Evolutionary conservation across 352 stramenopile species (phyloP), one percentile per base, ranked within the genome.

Genomic region (Phytophthora sansomeana): DNA sequence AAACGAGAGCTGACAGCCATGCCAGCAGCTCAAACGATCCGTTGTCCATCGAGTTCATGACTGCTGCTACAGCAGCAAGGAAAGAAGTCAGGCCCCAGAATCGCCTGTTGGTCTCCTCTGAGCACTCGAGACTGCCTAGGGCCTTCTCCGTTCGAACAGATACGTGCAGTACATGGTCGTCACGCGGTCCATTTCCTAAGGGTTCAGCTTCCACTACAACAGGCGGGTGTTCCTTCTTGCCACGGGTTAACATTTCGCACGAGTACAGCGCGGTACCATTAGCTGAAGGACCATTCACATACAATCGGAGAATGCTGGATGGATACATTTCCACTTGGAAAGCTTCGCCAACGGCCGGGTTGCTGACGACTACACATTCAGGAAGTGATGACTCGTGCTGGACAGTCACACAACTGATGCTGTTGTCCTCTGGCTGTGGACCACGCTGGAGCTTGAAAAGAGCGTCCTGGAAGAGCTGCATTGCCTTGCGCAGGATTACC

Each of bases 301-400:
- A 92, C 26, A 91, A 63, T 3, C 84, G 80, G 13, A 92, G 70
- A 63, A 92, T 88, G 26, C 79, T 87, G 0, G 81, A 89, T 1
- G 81, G 78, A 54, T 91, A 92, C 78, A 92, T 80, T 1, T 88
- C 78, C 44, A 91, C 80, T n/a, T 78, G 62, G 36, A 90, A 82
- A 4, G 50, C 52, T 47, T 87, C 71, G 11, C 75, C 75, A 6
- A 92, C 53, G 19, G 71, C 58, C 7, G 81, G 83, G 19, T 85
- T 83, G 21, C 77, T 77, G 6, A 58, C 63, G 8, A 92, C 70
- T 7, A 90, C 76, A n/a, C 69, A 56, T 49, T 92, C 84, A 0
- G 84, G 74, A 7, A 92, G 57, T 11, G 81, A 89, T 4, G 80
- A 84, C 57, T 90, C 81, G 54, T 92, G 84, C 68, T 92, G 84